Conservation (phyloP, 176 grass and related monocot species). For the Phyllostachys edulis region DNA sequence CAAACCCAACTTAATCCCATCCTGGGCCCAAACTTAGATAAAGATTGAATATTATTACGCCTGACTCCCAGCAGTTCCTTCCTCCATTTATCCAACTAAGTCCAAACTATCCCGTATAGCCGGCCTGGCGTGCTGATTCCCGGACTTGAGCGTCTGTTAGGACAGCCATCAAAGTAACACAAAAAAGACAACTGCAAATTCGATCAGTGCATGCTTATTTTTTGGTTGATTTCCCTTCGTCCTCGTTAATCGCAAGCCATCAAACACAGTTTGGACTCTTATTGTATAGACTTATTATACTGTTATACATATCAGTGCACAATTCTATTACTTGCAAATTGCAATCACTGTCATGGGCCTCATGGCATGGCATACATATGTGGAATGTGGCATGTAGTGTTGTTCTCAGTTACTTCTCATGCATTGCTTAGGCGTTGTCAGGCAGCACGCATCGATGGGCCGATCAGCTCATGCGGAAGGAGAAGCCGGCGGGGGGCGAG, state of each 20-base stretch:
- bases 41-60: background rate
- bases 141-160: background rate
- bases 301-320: background rate
- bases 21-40: background rate
- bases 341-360: no score
- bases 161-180: background rate
- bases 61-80: no score
- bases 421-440: background rate
- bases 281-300: background rate
- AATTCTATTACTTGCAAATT: background rate
- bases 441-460: background rate
- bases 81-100: background rate
- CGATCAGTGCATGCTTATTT: background rate
- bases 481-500: slow-evolving; percentile 48
- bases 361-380: no score
- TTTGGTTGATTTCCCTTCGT: background rate
- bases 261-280: background rate
- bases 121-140: background rate
- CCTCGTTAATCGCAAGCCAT: background rate
- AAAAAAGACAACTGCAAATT: background rate
- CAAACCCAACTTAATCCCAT: background rate
- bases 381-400: no score
- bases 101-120: background rate
- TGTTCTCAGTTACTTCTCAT: no score
- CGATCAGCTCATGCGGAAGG: slow-evolving; percentile 26